These are phyloP conservation scores for Dactylellina sp. DNA, from an alignment of 2,329 filamentous ascomycete species.

Conservation along the genomic window DNA sequence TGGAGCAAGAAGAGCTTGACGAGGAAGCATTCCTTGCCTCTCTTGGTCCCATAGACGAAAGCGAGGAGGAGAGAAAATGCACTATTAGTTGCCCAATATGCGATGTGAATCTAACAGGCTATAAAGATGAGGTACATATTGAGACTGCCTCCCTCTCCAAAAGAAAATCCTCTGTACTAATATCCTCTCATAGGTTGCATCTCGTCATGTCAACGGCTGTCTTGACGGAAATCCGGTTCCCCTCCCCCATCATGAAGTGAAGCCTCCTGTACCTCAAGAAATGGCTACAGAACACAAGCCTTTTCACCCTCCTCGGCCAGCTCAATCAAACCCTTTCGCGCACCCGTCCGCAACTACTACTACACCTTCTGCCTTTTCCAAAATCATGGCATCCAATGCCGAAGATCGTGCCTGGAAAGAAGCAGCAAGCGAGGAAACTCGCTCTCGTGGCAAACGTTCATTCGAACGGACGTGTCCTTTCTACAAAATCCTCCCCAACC, in stretches of 20 bases:
- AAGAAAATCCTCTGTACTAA: constrained; percentile 73
- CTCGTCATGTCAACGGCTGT: constrained; percentile 90
- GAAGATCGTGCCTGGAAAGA: constrained; percentile 91
- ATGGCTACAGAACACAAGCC: constrained; percentile 51
- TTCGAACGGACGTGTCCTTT: constrained; percentile 94
- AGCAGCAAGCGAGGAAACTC: constrained; percentile 83
- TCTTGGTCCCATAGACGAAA: constrained; percentile 64
- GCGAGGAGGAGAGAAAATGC: constrained; percentile 61
- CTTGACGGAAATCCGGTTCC: constrained; percentile 82
- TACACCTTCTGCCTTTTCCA: constrained; percentile 81
- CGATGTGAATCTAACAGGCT: constrained; percentile 55
- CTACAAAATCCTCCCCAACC: constrained; percentile 96
- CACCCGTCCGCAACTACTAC: constrained; percentile 58
- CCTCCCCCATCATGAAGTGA: constrained; percentile 63
- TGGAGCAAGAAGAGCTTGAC: constrained; percentile 76
- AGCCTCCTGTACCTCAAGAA: constrained; percentile 59
- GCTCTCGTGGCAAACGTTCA: constrained; percentile 66
- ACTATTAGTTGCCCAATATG: constrained; percentile 52
- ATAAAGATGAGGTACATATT: constrained; percentile 60
- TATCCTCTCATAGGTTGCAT: constrained; percentile 75
- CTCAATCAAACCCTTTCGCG: constrained; percentile 40
- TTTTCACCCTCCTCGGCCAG: constrained; percentile 48
- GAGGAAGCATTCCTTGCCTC: constrained; percentile 72
- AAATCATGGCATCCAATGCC: constrained; percentile 90
- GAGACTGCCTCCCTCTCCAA: constrained; percentile 53